Evolutionary conservation across 495 filamentous ascomycete genomes (phyloP), one percentile per base, ranked within the genome.

Genomic region (Poronia punctata): DNA sequence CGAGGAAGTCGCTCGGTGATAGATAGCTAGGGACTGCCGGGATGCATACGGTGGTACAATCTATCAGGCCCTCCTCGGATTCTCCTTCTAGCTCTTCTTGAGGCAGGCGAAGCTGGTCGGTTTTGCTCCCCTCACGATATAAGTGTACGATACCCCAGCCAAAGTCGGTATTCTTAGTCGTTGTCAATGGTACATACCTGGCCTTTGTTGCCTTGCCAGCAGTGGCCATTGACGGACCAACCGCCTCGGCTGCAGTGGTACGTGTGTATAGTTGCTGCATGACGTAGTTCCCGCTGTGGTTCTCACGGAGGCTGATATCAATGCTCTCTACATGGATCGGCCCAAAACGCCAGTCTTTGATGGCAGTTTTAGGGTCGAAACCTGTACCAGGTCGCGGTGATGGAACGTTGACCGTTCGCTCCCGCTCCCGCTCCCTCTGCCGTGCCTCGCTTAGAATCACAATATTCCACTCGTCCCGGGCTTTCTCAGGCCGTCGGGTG

Each of bases 101-200:
- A 25, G 28, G 17, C 18, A 24, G 78, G 35, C 41, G 36, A 22
- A 62, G 61, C 10, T 71, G 67, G 7, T 80, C 68, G 6, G 80
- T 86, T 57, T 90, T 86, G 38, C 86, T 75, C 4, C 73, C 75
- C 62, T 98, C 92, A 2, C 89, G 75, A 49, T 96, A 98, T 4
- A 98, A 67, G 62, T 95, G 92, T 11, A 98, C 88, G 17, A 97
- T 79, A 1, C 92, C 92, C 80, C 84, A 96, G 8, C 90, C 84
- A 20, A 89, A 72, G 43, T 95, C 85, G 12, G 84, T 83, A 45
- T 83, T 77, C 60, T 84, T 80, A 0, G 47, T 44, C 18, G 77
- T 71, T 46, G 84, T 81, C 0, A 88, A 66, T 3, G 85, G 82
- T 16, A 88, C 66, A 52, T 83, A 95, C 46, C 74, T 74, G 26